A percentile compares a stretch with the other conserved stretches of the same genome.
These are phyloP conservation scores for Mycena metata DNA, from an alignment of 768 basidiomycete species.

Conservation along the genomic window DNA sequence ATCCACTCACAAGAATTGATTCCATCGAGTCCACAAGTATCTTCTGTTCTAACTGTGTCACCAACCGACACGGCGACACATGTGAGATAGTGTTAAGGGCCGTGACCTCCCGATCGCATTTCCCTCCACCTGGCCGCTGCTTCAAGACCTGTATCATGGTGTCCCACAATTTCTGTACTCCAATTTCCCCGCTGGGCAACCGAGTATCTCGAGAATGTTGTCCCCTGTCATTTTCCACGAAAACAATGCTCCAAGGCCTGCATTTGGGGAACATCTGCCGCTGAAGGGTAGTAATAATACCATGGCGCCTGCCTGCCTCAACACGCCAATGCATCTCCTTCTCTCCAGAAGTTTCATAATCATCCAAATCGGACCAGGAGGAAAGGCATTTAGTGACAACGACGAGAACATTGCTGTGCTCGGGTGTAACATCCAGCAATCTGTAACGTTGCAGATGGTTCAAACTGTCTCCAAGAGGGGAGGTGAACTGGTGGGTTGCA, in stretches of 20 bases:
- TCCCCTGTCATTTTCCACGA: not conserved
- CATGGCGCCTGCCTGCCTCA: not conserved
- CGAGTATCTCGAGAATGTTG: too few relatives aligned
- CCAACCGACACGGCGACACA: too few relatives aligned
- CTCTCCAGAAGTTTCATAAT: not conserved
- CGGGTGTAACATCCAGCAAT: not conserved
- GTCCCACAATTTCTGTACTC: too few relatives aligned
- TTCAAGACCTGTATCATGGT: too few relatives aligned
- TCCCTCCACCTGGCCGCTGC: too few relatives aligned
- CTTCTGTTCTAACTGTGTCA: too few relatives aligned
- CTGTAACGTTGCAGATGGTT: not conserved
- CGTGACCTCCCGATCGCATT: too few relatives aligned
- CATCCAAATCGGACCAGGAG: not conserved
- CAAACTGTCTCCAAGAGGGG: not conserved
- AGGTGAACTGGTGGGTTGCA: not conserved
- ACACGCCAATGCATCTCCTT: not conserved
- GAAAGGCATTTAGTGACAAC: not conserved
- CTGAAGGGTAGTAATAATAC: not conserved
- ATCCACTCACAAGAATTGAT: too few relatives aligned
- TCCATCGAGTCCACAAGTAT: too few relatives aligned
- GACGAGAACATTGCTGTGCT: not conserved
- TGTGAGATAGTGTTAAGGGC: too few relatives aligned
- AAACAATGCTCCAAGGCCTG: not conserved
- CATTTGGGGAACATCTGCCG: not conserved
- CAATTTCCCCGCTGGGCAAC: too few relatives aligned